Evolutionary conservation across 257 asterid species (phyloP), one percentile per base, ranked within the genome.

Genomic region (Rauvolfia tetraphylla): DNA sequence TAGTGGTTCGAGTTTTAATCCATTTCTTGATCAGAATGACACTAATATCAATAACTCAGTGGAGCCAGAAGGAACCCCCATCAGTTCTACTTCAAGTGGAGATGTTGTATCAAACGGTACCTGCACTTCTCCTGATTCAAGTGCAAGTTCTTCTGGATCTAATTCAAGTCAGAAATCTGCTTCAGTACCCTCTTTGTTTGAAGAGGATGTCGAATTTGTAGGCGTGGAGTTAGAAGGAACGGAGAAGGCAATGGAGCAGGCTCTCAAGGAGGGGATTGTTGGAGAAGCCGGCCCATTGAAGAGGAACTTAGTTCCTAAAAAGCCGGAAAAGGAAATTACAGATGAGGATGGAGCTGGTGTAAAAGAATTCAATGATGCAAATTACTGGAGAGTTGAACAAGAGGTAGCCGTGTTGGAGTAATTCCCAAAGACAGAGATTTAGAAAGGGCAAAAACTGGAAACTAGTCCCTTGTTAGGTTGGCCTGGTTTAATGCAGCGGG

Each of bases 131-230:
- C 31, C 80, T 39, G 86, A 77, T 83, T 78, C 92, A 22, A 54
- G 75, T 70, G 87, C 67, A 18, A 72, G 81, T 73, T 81, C 88
- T 33, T 75, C 81, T 20, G 85, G 82, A 72, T 80, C 90, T 5
- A 85, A 79, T 65, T 71, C 90, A 9, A 78, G 83, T 71, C 83
- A 72, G 65, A 87, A 83, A 79, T 72, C 81, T 72, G 83, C 81
- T 72, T 68, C 83, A 54, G 90, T 90, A n/a, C 98, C 93, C 31
- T 95, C 96, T 41, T 81, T 95, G 82, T 92, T 95, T 66, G 98
- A 95, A 86, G 98, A 91, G 86, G 99, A 93, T 29, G 97, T 91
- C n/a, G 97, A 95, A 85, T 95, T 95, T 76, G 97, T 95, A 36
- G 99, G 98, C 14, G 97, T 90, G 42, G 98, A 93, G 85, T 68